Conservation (phyloP, 1,284 basidiomycete species). For the Cerrena zonata region DNA sequence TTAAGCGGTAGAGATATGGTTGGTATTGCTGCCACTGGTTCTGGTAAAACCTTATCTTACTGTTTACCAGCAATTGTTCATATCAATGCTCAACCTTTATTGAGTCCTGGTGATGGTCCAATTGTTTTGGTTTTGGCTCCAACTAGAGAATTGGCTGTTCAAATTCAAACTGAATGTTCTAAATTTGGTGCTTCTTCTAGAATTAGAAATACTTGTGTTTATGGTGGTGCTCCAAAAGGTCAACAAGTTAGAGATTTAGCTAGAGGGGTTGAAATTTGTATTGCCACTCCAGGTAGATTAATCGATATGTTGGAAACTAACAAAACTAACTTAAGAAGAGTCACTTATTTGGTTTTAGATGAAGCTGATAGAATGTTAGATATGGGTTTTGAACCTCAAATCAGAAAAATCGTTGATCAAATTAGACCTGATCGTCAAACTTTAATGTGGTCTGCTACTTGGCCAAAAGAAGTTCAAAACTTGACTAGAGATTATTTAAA, state of each 20-base stretch:
- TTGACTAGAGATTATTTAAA: slow-evolving; percentile 94
- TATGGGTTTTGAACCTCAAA: slow-evolving; percentile 99
- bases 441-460: slow-evolving; percentile 96
- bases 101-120: slow-evolving; percentile 91
- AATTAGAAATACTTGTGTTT: slow-evolving; percentile 96
- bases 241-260: slow-evolving; percentile 96
- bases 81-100: slow-evolving; percentile 96
- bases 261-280: slow-evolving; percentile 93
- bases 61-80: slow-evolving; percentile 98
- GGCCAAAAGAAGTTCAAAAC: slow-evolving; percentile 99
- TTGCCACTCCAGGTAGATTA: slow-evolving; percentile 84
- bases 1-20: slow-evolving; percentile 90
- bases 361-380: slow-evolving; percentile 98
- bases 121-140: slow-evolving; percentile 96
- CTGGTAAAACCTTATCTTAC: slow-evolving; percentile 96
- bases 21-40: slow-evolving; percentile 94
- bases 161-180: slow-evolving; percentile 97
- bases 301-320: slow-evolving; percentile 94
- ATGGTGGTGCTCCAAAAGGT: slow-evolving; percentile 97
- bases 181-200: slow-evolving; percentile 95
- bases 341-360: slow-evolving; percentile 98
- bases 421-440: slow-evolving; percentile 95
- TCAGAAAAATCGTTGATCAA: slow-evolving; percentile 95
- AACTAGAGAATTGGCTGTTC: slow-evolving; percentile 96
- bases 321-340: slow-evolving; percentile 91